Percentiles rank a stretch among this genome's conserved stretches.
Evolutionary conservation across 257 asterid species (phyloP).

Genomic region (Forsythia suspensa): DNA sequence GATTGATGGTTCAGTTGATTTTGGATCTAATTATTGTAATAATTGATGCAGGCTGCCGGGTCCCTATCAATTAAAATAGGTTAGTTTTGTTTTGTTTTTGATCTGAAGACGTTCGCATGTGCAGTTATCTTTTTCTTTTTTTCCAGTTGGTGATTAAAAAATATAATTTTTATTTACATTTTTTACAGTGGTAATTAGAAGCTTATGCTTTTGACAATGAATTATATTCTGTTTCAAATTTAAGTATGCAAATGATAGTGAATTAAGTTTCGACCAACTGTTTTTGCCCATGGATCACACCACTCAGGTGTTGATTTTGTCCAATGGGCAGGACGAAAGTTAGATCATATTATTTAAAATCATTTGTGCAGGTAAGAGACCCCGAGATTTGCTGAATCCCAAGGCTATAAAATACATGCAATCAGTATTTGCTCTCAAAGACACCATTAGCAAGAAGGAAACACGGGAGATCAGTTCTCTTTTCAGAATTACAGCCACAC

Average conservation of each 20-base stretch:
- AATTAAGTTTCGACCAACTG: neutral
- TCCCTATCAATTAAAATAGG: constrained; percentile 95
- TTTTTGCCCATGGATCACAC: neutral
- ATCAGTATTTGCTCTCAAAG: constrained; percentile 77
- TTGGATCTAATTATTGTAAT: neutral
- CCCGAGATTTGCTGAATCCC: constrained; percentile 92
- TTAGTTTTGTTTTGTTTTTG: constrained; percentile 29
- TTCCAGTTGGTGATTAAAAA: neutral
- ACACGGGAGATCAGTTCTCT: constrained; percentile 86
- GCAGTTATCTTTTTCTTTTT: neutral
- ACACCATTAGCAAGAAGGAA: constrained; percentile 85
- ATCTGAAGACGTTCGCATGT: neutral
- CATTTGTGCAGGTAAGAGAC: constrained; percentile 73
- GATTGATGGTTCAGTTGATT: constrained; percentile 12
- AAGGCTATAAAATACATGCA: constrained; percentile 96
- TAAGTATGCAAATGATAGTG: constrained; percentile 1
- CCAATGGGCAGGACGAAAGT: neutral
- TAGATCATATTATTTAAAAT: neutral
- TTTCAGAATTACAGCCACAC: constrained; percentile 92
- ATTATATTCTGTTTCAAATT: neutral
- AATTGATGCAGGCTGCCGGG: constrained; percentile 92
- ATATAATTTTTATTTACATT: no score
- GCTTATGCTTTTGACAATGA: neutral
- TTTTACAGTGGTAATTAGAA: no score
- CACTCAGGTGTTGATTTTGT: neutral